These are phyloP conservation scores for Fomitiporia mediterranea DNA, from an alignment of 1,284 basidiomycete species.

Conservation along the genomic window DNA sequence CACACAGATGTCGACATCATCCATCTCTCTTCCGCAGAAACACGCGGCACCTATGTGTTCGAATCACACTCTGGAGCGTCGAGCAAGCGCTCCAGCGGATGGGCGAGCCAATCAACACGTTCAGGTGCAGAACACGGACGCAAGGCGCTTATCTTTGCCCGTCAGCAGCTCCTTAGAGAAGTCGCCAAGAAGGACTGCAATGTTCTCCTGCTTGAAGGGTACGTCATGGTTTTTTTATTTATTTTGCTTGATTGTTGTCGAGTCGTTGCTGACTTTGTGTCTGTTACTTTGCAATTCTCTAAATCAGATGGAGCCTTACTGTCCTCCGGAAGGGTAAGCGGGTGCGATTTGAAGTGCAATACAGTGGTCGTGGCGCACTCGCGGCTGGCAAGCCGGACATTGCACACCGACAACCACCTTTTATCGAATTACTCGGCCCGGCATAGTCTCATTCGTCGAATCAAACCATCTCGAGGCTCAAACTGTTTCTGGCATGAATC, in stretches of 20 bases:
- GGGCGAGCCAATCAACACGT: neutral
- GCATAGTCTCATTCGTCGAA: neutral
- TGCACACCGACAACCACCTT: constrained; percentile 50
- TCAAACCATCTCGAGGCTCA: neutral
- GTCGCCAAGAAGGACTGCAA: constrained; percentile 56
- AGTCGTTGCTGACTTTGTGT: constrained; percentile 18
- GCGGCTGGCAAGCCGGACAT: constrained; percentile 41
- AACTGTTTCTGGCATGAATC: too few species aligned
- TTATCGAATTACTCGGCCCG: constrained; percentile 39
- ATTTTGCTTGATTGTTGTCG: constrained; percentile 8
- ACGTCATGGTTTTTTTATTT: constrained; percentile 23
- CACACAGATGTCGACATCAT: constrained; percentile 55
- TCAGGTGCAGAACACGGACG: constrained; percentile 22
- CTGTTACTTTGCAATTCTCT: neutral
- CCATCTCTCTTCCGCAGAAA: constrained; percentile 45
- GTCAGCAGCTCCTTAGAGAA: constrained; percentile 55
- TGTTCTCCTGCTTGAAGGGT: constrained; percentile 64
- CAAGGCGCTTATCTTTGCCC: constrained; percentile 57
- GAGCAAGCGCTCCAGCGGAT: neutral
- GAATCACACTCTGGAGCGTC: constrained; percentile 35
- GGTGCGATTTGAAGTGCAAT: constrained; percentile 62
- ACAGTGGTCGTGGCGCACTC: constrained; percentile 61
- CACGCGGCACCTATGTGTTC: constrained; percentile 58
- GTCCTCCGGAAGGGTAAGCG: constrained; percentile 55
- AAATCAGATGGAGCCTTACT: constrained; percentile 60